A percentile compares a stretch with the other conserved stretches of the same genome.
Conservation (phyloP, 2,329 filamentous ascomycete species). For the Macroventuria anomochaeta region DNA sequence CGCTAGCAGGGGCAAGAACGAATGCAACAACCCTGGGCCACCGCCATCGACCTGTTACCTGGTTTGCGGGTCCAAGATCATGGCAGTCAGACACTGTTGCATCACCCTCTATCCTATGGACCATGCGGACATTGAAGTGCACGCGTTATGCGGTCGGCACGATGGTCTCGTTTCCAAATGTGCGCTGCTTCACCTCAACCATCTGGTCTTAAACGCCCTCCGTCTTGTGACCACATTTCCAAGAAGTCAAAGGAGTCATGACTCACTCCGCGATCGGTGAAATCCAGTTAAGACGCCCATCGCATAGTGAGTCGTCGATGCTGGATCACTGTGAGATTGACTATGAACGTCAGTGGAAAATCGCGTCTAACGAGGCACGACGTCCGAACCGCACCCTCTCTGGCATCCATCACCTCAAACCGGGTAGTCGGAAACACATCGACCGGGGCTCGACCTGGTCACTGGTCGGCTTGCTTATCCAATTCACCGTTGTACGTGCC, state of each 20-base stretch:
- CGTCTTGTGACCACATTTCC: background rate
- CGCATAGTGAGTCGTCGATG: background rate
- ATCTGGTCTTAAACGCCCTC: background rate
- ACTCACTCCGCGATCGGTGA: slow-evolving; percentile 4
- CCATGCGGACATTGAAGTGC: slow-evolving; percentile 20
- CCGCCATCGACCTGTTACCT: slow-evolving; percentile 19
- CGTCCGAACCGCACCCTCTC: slow-evolving; percentile 20
- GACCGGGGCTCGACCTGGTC: slow-evolving; percentile 15
- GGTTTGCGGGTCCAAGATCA: slow-evolving; percentile 22
- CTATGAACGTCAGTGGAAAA: background rate
- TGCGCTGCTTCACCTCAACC: slow-evolving; percentile 1
- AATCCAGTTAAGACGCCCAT: background rate
- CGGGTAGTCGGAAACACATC: slow-evolving; percentile 33
- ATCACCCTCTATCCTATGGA: slow-evolving; percentile 20
- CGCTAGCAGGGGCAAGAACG: slow-evolving; percentile 19
- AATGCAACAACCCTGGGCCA: slow-evolving; percentile 13
- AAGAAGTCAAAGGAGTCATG: background rate
- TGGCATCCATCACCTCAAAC: slow-evolving; percentile 25
- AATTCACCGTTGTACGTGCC: slow-evolving; percentile 42
- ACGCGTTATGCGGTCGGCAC: slow-evolving; percentile 22
- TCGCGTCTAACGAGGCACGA: slow-evolving; percentile 27
- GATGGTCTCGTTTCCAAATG: slow-evolving; percentile 15
- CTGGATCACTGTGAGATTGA: background rate
- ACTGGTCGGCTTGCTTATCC: slow-evolving; percentile 26
- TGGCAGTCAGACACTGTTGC: slow-evolving; percentile 32